Conservation (phyloP, 306 rosid genomes). For the Trifolium repens region DNA sequence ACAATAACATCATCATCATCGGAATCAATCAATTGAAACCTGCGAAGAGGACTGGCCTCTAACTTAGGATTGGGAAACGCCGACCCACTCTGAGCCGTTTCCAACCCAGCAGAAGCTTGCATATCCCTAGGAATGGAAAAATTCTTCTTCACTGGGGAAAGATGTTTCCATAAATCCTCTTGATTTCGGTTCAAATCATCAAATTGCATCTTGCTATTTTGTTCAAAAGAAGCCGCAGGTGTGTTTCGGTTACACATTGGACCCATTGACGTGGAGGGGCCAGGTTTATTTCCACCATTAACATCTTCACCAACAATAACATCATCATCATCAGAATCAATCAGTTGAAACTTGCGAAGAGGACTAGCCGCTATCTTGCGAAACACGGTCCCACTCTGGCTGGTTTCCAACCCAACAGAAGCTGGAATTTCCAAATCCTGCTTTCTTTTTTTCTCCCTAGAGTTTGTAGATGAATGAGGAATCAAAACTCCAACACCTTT, state of each 20-base stretch:
- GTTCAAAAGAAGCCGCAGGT: conserved; percentile 37
- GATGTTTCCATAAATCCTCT: conserved; percentile 66
- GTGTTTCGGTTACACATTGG: conserved; percentile 23
- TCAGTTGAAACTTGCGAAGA: conserved; percentile 74
- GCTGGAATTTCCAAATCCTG: conserved; percentile 11
- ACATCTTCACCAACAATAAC: conserved; percentile 15
- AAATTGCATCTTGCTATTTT: conserved; percentile 34
- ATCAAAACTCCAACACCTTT: conserved; percentile 53
- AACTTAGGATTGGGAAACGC: conserved; percentile 54
- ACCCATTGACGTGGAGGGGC: conserved; percentile 32
- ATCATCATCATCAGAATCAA: conserved; percentile 74
- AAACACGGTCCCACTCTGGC: conserved; percentile 47
- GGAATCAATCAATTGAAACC: conserved; percentile 74
- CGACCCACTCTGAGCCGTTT: conserved; percentile 40
- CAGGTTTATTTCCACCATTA: conserved; percentile 32
- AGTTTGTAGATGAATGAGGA: conserved; percentile 46
- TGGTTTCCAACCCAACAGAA: conserved; percentile 44
- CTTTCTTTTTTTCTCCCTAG: conserved; percentile 52
- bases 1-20: conserved; percentile 51
- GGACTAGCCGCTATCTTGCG: conserved; percentile 64
- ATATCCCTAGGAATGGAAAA: conserved; percentile 55
- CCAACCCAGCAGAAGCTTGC: conserved; percentile 49
- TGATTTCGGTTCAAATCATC: conserved; percentile 32
- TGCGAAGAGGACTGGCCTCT: conserved; percentile 75
- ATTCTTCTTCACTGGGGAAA: conserved; percentile 53